Evolutionary conservation across 140 eudicot genomes (phyloP).

Genomic region (Cichorium intybus): DNA sequence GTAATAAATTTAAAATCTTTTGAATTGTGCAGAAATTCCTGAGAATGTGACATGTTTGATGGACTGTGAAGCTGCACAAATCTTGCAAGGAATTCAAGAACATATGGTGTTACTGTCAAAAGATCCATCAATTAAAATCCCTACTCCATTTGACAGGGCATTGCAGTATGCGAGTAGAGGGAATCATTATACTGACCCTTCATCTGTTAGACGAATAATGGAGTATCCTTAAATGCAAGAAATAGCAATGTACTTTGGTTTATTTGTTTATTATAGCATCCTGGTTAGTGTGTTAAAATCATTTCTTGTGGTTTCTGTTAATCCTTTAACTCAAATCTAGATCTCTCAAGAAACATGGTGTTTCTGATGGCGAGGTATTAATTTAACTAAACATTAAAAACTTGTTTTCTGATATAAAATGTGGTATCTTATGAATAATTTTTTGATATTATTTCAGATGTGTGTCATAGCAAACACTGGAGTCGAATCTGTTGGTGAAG

Average conservation of each 20-base stretch:
- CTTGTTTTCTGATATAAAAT: not conserved
- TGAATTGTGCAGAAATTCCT: slow-evolving; percentile 62
- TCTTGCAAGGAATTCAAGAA: slow-evolving; percentile 77
- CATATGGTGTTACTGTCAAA: slow-evolving; percentile 77
- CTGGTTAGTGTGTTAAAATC: not conserved
- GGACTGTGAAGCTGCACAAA: slow-evolving; percentile 89
- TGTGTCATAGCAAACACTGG: slow-evolving; percentile 72
- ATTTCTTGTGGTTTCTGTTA: slow-evolving; percentile 1
- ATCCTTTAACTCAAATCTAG: slow-evolving; percentile 62
- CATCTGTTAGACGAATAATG: slow-evolving; percentile 56
- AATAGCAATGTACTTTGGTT: too few species aligned
- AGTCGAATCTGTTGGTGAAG: slow-evolving; percentile 64
- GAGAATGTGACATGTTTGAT: slow-evolving; percentile 58
- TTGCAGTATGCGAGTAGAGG: slow-evolving; percentile 68
- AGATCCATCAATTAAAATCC: slow-evolving; percentile 81
- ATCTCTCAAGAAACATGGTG: slow-evolving; percentile 62
- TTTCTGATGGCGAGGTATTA: slow-evolving; percentile 74
- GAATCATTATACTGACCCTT: slow-evolving; percentile 45
- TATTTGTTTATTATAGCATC: not conserved
- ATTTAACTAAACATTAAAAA: slow-evolving; percentile 18
- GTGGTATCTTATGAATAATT: not conserved
- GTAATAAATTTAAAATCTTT: too few species aligned
- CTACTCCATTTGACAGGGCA: slow-evolving; percentile 85
- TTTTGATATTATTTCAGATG: slow-evolving; percentile 46
- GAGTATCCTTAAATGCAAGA: too few species aligned